phyloP scores from a whole-genome alignment of 2,329 filamentous ascomycete species.

The Penicillium oxalicum region DNA sequence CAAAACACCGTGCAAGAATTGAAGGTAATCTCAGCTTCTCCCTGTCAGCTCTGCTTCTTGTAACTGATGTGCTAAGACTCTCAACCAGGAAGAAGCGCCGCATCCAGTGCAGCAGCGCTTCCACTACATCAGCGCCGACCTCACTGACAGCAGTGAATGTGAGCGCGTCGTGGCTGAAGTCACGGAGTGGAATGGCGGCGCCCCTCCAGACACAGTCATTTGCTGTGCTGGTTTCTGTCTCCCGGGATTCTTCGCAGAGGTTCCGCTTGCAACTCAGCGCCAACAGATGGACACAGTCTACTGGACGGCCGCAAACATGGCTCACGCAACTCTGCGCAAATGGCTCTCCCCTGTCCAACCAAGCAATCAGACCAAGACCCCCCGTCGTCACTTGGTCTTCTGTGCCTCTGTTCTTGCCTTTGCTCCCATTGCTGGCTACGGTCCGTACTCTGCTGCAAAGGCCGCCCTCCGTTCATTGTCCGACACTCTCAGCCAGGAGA shows the following conservation, averaged over 20 bases:
- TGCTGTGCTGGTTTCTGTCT: conserved; percentile 71
- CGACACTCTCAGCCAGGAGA: conserved; percentile 77
- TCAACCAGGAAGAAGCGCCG: conserved; percentile 56
- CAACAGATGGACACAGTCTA: conserved; percentile 90
- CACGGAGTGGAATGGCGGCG: conserved; percentile 69
- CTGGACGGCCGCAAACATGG: conserved; percentile 79
- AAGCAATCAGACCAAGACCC: conserved; percentile 28
- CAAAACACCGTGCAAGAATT: conserved; percentile 62
- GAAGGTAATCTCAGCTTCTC: conserved; percentile 43
- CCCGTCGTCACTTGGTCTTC: conserved; percentile 71
- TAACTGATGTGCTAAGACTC: conserved; percentile 16
- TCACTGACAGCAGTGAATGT: conserved; percentile 65
- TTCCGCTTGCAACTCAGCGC: conserved; percentile 59
- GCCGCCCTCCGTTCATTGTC: conserved; percentile 75
- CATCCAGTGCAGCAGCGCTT: conserved; percentile 67
- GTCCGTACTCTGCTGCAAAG: conserved; percentile 77
- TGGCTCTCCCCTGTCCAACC: conserved; percentile 56
- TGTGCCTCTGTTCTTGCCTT: conserved; percentile 74
- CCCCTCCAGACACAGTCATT: conserved; percentile 80
- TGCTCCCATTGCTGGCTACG: conserved; percentile 73
- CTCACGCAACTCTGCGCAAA: conserved; percentile 67
- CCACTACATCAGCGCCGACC: conserved; percentile 75
- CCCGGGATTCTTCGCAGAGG: conserved; percentile 73
- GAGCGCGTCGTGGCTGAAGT: conserved; percentile 64
- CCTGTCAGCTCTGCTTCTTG: background rate